phyloP scores from a whole-genome alignment of 208 protist species.

The Leishmania mexicana region DNA sequence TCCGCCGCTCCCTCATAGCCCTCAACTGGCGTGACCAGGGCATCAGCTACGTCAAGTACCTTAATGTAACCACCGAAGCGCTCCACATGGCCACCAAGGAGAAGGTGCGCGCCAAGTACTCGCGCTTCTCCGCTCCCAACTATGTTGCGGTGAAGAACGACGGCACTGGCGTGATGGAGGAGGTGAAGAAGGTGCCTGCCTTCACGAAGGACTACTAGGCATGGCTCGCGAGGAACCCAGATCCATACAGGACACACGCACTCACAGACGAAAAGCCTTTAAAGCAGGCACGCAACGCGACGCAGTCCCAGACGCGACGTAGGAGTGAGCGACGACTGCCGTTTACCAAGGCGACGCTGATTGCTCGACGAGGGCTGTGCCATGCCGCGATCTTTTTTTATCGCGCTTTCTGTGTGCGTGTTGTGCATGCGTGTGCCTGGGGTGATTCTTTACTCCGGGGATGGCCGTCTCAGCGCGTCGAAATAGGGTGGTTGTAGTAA shows the following conservation, averaged over 20 bases:
- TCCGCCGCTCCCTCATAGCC: constrained; percentile 57
- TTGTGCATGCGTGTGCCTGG: background rate
- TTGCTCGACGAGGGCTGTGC: background rate
- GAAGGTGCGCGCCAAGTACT: constrained; percentile 64
- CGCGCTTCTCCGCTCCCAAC: constrained; percentile 70
- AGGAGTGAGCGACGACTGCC: background rate
- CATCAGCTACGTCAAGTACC: constrained; percentile 92
- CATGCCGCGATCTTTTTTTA: background rate
- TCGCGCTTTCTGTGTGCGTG: background rate
- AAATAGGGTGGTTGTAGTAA: background rate
- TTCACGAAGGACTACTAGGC: constrained; percentile 82
- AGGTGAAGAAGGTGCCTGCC: constrained; percentile 71
- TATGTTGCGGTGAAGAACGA: constrained; percentile 72
- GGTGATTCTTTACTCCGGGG: background rate
- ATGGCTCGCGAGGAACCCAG: background rate
- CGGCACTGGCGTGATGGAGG: constrained; percentile 55
- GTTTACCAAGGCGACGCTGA: background rate
- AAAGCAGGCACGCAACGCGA: background rate
- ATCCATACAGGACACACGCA: background rate
- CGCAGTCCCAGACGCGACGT: background rate
- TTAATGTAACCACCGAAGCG: constrained; percentile 88
- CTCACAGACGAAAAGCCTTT: background rate
- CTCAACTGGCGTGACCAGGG: constrained; percentile 89
- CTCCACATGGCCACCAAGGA: constrained; percentile 83
- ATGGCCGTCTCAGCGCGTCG: background rate